Base-by-base conservation (phyloP, 176 grass and related monocot genomes). In the Musa acuminata region DNA sequence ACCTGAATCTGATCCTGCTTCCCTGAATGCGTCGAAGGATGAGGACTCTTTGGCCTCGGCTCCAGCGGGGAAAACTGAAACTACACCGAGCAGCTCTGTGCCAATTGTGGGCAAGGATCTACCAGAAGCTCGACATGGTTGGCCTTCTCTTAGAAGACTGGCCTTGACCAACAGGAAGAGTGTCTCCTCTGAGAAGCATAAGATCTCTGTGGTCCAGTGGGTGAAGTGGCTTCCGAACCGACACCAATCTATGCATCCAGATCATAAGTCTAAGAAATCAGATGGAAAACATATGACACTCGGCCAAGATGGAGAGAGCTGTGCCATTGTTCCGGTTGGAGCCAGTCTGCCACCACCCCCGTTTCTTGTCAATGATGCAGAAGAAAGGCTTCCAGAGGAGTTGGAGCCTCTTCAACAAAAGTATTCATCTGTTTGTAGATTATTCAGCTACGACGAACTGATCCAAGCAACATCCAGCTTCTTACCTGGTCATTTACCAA, bases 191-290 rank as follows among this genome's bases (percentile, higher is more conserved):
- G 93, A 98, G 63, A 91, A 85, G 86, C 71, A 80, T 26, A 92
- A 87, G 83, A 71, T 78, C 52, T 89, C 84, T 2, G 80, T 93
- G 78, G 76, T 99, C 83, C 88, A 85, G 70, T 91, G 91, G 96
- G 91, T 82, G 5, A 87, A 89, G 91, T 85, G 83, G 80, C 80
- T 87, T 77, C 86, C 84, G 0, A 89, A 76, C 52, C 88, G 86
- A 55, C 73, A 88, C 55, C 22, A 51, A 64, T 77, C 89, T 9
- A 71, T 97, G 1, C 87, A 89, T 77, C 79, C 84, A 8, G 88
- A 99, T 67, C 74, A 73, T 77, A 93, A 87, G 77, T 80, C 77
- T 8, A 29, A 86, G 66, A 89, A 91, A 66, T 71, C 83, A 2
- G 78, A 81, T 89, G 60, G 80, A 55, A 85, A 43, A 43, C 35